Evolutionary conservation across 345 rosid species (phyloP), one percentile per base, ranked within the genome.

Genomic region (Bruguiera parviflora): DNA sequence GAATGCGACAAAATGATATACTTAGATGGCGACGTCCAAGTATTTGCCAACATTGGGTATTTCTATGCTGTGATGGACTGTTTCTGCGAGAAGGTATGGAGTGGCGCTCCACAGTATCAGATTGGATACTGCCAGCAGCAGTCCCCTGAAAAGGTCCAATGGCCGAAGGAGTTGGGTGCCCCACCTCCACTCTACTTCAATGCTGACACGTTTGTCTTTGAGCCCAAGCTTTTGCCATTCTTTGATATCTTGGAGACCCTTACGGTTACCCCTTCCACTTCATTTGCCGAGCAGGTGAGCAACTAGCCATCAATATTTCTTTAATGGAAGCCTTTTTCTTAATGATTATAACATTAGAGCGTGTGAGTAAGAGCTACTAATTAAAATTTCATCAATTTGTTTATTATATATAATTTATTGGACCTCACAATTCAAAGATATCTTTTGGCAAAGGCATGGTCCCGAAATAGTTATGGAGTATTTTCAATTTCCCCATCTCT

Each of bases 11-110:
- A 85, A 93, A 89, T 92, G 93, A 71, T 92, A 16, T 89, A 92
- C 75, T 72, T 92, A 67, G 97, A 89, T 61, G 97, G 89, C 2
- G 97, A 92, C 53, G 89, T 92, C 55, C 96, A 92, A 84, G 96
- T 89, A 35, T 92, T 63, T 58, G 89, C 84, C 16, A 92, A 92
- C 58, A 86, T 89, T 27, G 97, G 94, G 32, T 76, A 84, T 72
- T 82, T 92, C 64, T 83, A 92, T 15, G 94, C 88, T 33, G 94
- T 82, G 31, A 88, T 79, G 94, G 96, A 90, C 77, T 92, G 98
- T 77, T 88, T 82, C 74, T 89, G 92, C 47, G 94, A 89, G 96
- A 76, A 82, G 63, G 78, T 81, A 8, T 92, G 98, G 94, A 82
- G 85, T 68, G 77, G 69, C 74, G 78, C 91, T 5, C 79, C 71